A percentile compares a stretch with the other conserved stretches of the same genome.
Evolutionary conservation across 768 basidiomycete genomes (phyloP).

Genomic region (Russula ochroleuca): DNA sequence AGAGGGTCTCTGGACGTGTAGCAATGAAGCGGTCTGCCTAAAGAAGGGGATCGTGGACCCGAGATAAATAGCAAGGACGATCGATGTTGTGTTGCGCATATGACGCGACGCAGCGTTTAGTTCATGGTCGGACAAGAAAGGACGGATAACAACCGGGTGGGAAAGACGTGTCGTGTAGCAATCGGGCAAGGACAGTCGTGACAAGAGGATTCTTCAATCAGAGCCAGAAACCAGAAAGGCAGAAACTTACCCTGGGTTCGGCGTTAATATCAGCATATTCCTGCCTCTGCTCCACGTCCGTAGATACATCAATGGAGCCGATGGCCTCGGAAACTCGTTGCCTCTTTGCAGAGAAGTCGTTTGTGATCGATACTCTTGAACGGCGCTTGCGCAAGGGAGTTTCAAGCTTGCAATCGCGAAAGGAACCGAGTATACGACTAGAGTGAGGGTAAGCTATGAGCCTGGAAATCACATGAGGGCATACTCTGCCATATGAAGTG

Average conservation of each 20-base stretch:
- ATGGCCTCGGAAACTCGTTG: conserved; percentile 26
- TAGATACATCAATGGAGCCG: conserved; percentile 18
- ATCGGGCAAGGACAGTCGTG: background rate
- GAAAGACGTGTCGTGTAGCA: conserved; percentile 6
- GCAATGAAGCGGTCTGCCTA: conserved; percentile 63
- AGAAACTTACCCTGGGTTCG: conserved; percentile 26
- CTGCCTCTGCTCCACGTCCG: conserved; percentile 11
- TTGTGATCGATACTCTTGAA: conserved; percentile 26
- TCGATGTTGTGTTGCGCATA: conserved; percentile 3
- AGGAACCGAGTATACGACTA: conserved; percentile 19
- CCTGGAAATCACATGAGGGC: background rate
- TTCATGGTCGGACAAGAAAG: background rate
- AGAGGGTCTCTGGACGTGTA: conserved; percentile 43
- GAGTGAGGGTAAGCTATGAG: background rate
- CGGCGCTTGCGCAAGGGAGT: conserved; percentile 27
- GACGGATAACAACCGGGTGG: conserved; percentile 3
- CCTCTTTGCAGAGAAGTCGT: conserved; percentile 27
- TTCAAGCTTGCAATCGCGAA: conserved; percentile 26
- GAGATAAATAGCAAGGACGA: background rate
- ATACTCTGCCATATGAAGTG: conserved; percentile 19
- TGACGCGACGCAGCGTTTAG: background rate
- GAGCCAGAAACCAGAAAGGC: background rate
- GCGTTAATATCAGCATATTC: conserved; percentile 25
- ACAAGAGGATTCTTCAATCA: background rate
- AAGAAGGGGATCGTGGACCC: background rate